phyloP scores from a whole-genome alignment of 1,284 basidiomycete species.

The Sporisorium graminicola region DNA sequence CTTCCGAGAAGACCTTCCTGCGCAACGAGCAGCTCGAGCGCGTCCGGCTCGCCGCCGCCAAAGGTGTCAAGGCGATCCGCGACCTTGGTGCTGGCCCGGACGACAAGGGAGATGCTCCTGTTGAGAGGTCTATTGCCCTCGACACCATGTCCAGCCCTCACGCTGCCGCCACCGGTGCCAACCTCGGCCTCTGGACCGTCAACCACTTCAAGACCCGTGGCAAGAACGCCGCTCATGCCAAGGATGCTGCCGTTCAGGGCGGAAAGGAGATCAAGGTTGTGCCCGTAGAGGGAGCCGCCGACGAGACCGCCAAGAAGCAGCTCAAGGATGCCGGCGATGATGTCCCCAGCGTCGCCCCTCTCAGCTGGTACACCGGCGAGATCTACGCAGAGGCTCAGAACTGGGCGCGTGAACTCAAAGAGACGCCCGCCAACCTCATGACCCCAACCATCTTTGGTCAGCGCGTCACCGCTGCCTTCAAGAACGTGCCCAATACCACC shows the following conservation, averaged over 20 bases:
- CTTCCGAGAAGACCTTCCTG: slow-evolving; percentile 54
- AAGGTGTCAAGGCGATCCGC: slow-evolving; percentile 64
- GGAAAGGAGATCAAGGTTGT: slow-evolving; percentile 61
- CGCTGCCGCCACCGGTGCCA: slow-evolving; percentile 64
- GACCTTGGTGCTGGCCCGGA: slow-evolving; percentile 58
- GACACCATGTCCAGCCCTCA: slow-evolving; percentile 63
- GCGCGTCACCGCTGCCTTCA: slow-evolving; percentile 78
- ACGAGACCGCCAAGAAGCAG: slow-evolving; percentile 58
- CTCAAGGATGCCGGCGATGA: slow-evolving; percentile 62
- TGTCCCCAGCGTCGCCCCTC: slow-evolving; percentile 55
- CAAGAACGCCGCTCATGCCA: slow-evolving; percentile 50
- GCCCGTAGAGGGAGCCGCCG: slow-evolving; percentile 50
- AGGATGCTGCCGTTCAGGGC: slow-evolving; percentile 57
- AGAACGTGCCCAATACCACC: slow-evolving; percentile 78
- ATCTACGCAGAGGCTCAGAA: slow-evolving; percentile 85
- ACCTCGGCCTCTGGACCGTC: slow-evolving; percentile 62
- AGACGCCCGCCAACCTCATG: slow-evolving; percentile 81
- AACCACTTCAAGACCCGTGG: slow-evolving; percentile 69
- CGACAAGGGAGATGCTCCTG: slow-evolving; percentile 43
- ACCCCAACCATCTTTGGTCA: slow-evolving; percentile 77
- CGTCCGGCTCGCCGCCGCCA: slow-evolving; percentile 64
- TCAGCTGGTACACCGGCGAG: slow-evolving; percentile 67
- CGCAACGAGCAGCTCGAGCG: slow-evolving; percentile 66
- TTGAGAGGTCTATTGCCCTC: slow-evolving; percentile 53
- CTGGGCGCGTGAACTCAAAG: slow-evolving; percentile 85